Evolutionary conservation across 2,329 filamentous ascomycete genomes (phyloP), one percentile per base, ranked within the genome.

Genomic region (Penicillium oxalicum): DNA sequence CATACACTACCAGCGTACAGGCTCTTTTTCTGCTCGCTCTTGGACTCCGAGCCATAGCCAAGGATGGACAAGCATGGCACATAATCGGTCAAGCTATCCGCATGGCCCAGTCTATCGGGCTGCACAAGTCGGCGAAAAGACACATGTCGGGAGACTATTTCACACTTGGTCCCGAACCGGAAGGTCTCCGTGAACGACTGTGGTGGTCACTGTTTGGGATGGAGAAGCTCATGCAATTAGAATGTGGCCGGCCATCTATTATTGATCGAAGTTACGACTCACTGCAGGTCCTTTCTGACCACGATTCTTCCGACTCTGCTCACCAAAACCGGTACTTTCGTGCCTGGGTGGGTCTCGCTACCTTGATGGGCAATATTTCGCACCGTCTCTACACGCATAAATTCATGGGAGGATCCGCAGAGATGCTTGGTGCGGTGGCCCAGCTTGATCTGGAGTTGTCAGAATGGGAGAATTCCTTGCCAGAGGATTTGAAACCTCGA

Each of bases 391-490:
- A 48, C 40, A 38, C 40, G 9, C 46, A 48, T 28, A 39, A 37
- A 25, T 44, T 48, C 13, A 28, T 32, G 46, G 46, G 46, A 2
- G 46, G 46, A 44, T 48, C 46, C 5, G 46, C 46, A n/a, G 46
- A 48, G 35, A 28, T 48, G 33, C 36, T 48, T 2, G 40, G 46
- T 24, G 26, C 7, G 18, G 46, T 48, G 11, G 35, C 40, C 7
- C 26, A 34, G 4, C 28, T 48, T 39, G 46, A 48, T 27, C 46
- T 34, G 2, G 29, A 43, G 11, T 29, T 43, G 2, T 12, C 33
- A 5, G 28, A 43, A 11, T 43, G 40, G 40, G 40, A 43, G 18
- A 35, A 34, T 13, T 34, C 18, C 6, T 5, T 43, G 3, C 40
- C 40, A 26, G 27, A 33, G 5, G n/a, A 29, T 0, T 24, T 43